Evolutionary conservation across 345 rosid genomes (phyloP).

Genomic region (Excoecaria cochinchinensis): DNA sequence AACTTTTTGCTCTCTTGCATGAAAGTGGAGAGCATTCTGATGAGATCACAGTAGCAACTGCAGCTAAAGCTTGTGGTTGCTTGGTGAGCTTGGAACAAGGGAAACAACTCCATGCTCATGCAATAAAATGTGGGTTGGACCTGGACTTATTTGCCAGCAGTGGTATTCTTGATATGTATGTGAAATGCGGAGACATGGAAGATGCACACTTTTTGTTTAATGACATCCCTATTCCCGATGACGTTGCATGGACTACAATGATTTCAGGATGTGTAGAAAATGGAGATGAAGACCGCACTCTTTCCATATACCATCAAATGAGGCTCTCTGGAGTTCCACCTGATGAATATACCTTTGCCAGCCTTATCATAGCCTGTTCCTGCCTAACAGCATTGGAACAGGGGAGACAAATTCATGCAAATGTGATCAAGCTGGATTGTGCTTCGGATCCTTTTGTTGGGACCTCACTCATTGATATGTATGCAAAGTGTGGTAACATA

Average conservation of each 20-base stretch:
- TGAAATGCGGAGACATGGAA: conserved; percentile 55
- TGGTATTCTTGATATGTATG: conserved; percentile 60
- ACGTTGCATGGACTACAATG: conserved; percentile 74
- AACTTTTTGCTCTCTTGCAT: conserved; percentile 49
- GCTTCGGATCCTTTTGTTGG: conserved; percentile 46
- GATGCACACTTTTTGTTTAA: conserved; percentile 47
- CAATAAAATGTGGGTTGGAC: conserved; percentile 41
- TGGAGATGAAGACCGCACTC: conserved; percentile 54
- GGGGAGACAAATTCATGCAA: conserved; percentile 65
- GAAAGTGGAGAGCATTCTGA: conserved; percentile 41
- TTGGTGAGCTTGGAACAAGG: conserved; percentile 42
- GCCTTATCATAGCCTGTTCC: conserved; percentile 60
- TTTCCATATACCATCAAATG: conserved; percentile 55
- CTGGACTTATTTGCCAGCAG: conserved; percentile 51
- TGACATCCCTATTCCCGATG: conserved; percentile 44
- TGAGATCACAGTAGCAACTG: conserved; percentile 50
- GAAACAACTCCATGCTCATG: conserved; percentile 51
- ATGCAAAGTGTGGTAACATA: conserved; percentile 67
- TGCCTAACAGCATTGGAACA: conserved; percentile 57
- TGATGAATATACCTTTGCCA: conserved; percentile 62
- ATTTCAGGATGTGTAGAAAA: conserved; percentile 65
- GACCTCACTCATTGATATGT: conserved; percentile 66
- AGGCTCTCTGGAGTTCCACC: conserved; percentile 49
- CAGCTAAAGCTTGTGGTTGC: conserved; percentile 49
- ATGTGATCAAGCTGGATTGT: conserved; percentile 48